Base-by-base conservation (phyloP, 192 early-diverging fungal genomes). In the Linnemannia schmuckeri region DNA sequence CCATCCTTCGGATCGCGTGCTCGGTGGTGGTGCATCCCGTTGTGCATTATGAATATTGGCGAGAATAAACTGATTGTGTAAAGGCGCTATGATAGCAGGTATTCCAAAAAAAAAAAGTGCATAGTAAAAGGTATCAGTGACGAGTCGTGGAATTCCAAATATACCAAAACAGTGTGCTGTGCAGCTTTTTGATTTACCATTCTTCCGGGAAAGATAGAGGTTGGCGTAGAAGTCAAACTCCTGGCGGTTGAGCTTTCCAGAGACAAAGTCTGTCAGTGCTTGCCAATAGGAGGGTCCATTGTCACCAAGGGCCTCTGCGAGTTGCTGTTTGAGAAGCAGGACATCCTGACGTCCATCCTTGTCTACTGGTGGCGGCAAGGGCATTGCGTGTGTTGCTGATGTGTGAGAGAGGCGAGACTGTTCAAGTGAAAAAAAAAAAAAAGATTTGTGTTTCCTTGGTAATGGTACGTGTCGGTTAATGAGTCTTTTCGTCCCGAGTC, bases 171-270 rank as follows among this genome's bases (percentile, higher is more conserved):
- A 76, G 27, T 22, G 66, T n/a, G 30, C 20, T 2, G 5, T 0
- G n/a, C 22, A 35, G 27, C 5, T 47, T 17, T 10, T 30, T 17
- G 2, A 9, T 17, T 54, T 90, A 92, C 91, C 91, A 82, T 90
- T 83, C 40, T 89, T 81, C 49, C 89, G 78, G 22, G 89, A 91
- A 30, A 92, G 85, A 73, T 96, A 95, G 40, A 94, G 83, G 86
- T 94, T 93, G 49, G 94, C 95, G 80, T 94, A 96, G 89, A 94
- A 95, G 88, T 96, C 95, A 55, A 96, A 96, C 81, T 96, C 95
- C 75, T 94, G 94, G 18, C 94, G 92, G 77, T 95, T 94, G 41
- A 96, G 90, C 78, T 92, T 94, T 88, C 95, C 95, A 54, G 92
- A 93, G 41, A 96, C 93, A 88, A 96, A 96, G 54, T 96, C 93